phyloP scores from a whole-genome alignment of 2,329 filamentous ascomycete species.

The Fusarium tanahbumbuense region DNA sequence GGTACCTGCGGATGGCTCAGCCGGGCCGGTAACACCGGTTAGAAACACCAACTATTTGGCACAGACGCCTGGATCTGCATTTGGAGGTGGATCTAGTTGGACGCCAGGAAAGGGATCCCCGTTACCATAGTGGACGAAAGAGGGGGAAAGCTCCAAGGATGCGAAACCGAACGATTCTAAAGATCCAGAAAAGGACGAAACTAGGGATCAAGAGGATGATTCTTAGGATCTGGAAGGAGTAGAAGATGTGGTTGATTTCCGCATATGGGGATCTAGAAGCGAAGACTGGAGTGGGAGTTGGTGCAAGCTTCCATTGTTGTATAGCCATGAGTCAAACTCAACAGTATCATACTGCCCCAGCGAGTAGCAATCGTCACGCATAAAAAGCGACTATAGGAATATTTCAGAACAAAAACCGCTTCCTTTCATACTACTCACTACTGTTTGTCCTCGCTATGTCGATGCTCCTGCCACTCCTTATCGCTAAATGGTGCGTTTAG shows the following conservation, averaged over 20 bases:
- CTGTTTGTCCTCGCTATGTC: neutral
- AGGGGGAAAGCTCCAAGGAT: neutral
- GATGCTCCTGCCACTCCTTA: neutral
- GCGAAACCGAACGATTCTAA: neutral
- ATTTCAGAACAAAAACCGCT: neutral
- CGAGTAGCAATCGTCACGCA: neutral
- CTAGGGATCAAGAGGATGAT: neutral
- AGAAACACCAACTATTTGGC: constrained; percentile 52
- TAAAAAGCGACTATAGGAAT: neutral
- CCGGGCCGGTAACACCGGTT: constrained; percentile 61
- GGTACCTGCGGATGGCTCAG: constrained; percentile 50
- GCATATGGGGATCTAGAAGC: neutral
- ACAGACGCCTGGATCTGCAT: constrained; percentile 52
- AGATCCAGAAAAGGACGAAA: neutral
- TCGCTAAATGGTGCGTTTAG: neutral
- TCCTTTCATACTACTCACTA: neutral
- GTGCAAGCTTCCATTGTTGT: neutral
- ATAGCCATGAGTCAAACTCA: neutral
- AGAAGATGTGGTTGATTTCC: constrained; percentile 6
- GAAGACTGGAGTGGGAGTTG: neutral
- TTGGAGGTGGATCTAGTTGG: constrained; percentile 56
- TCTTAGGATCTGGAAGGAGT: neutral
- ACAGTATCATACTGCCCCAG: neutral
- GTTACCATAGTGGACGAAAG: constrained; percentile 41
- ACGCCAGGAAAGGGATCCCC: constrained; percentile 61